phyloP scores from a whole-genome alignment of 1,284 basidiomycete genomes.

The Sutorius eximius region DNA sequence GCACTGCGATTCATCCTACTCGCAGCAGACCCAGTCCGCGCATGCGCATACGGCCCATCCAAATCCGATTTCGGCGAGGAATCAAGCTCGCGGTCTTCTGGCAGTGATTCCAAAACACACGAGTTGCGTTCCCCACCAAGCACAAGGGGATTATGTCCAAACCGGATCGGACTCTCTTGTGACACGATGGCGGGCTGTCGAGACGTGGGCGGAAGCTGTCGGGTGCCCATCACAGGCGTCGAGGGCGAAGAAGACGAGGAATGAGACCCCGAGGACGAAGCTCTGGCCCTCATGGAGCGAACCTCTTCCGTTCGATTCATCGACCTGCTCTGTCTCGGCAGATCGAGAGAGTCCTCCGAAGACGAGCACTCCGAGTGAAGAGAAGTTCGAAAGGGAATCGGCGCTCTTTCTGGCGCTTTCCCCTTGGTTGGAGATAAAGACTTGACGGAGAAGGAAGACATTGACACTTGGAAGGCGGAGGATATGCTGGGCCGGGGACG shows the following conservation, averaged over 20 bases:
- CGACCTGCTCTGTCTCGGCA: constrained; percentile 5
- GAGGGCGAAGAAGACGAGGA: constrained; percentile 25
- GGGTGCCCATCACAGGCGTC: constrained; percentile 21
- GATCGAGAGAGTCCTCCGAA: constrained; percentile 19
- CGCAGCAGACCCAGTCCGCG: constrained; percentile 12
- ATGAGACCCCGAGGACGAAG: constrained; percentile 41
- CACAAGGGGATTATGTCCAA: constrained; percentile 48
- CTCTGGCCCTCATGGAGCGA: constrained; percentile 16
- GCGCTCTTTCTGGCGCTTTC: constrained; percentile 10
- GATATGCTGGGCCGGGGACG: constrained; percentile 42
- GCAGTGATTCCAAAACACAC: constrained; percentile 46
- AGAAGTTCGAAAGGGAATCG: not conserved
- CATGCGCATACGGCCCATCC: not conserved
- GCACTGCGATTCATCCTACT: constrained; percentile 21
- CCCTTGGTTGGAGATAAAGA: constrained; percentile 28
- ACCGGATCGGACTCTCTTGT: constrained; percentile 44
- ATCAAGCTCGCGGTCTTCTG: constrained; percentile 48
- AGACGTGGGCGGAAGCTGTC: constrained; percentile 24
- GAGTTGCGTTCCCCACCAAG: constrained; percentile 24
- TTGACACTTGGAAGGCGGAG: constrained; percentile 51
- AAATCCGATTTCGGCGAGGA: constrained; percentile 15
- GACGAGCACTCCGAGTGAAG: constrained; percentile 28
- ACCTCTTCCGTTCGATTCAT: constrained; percentile 1
- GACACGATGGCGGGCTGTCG: constrained; percentile 33
- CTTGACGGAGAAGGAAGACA: constrained; percentile 33